phyloP scores from a whole-genome alignment of 768 basidiomycete genomes.

The Tubosaeta brunneosetosa region DNA sequence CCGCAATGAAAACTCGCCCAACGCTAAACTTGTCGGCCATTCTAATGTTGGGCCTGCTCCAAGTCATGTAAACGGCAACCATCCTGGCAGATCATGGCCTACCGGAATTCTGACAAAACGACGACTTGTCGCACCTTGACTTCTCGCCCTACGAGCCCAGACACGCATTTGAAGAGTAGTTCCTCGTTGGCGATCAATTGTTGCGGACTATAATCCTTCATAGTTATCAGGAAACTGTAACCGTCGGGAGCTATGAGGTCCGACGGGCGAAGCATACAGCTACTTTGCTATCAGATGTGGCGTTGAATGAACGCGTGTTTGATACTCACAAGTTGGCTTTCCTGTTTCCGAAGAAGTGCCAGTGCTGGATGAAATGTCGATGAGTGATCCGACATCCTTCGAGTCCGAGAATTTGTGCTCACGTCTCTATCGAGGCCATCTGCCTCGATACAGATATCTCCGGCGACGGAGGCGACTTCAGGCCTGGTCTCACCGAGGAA shows the following conservation, averaged over 20 bases:
- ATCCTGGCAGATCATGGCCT: conserved; percentile 7
- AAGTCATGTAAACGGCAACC: conserved; percentile 1
- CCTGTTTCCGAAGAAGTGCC: conserved; percentile 19
- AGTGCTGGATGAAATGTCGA: conserved; percentile 10
- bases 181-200: conserved; percentile 19
- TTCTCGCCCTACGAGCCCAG: conserved; percentile 25
- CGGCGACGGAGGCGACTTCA: conserved; percentile 26
- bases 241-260: conserved; percentile 21
- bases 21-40: conserved; percentile 40
- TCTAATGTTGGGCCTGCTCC: conserved; percentile 42
- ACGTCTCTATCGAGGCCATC: conserved; percentile 30
- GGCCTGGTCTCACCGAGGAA: conserved; percentile 40
- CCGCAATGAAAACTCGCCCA: conserved; percentile 45
- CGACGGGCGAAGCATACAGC: conserved; percentile 10
- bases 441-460: conserved; percentile 32
- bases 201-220: conserved; percentile 8
- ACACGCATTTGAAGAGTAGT: conserved; percentile 28
- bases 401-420: not conserved
- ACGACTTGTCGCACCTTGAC: conserved; percentile 29
- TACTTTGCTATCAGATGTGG: not conserved
- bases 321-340: conserved; percentile 3
- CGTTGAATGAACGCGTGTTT: no score
- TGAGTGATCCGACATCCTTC: not conserved
- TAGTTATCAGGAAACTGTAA: conserved; percentile 10
- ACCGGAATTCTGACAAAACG: conserved; percentile 28